Base-by-base conservation (phyloP, 139 green algal genomes). In the Limnomonas spitsbergensis region DNA sequence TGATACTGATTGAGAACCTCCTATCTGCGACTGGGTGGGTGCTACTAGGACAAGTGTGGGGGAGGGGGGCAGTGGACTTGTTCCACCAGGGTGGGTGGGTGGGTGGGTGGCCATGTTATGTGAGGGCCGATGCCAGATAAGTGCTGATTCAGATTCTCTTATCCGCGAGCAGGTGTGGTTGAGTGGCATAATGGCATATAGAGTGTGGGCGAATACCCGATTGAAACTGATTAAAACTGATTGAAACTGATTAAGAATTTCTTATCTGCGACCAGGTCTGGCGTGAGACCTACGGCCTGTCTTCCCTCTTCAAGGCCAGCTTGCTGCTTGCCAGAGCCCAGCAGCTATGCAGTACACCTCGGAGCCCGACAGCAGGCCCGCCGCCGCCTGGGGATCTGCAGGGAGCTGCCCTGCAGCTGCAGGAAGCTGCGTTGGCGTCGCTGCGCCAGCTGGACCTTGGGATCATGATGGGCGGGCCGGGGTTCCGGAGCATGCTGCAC, bases 391-490 rank as follows among this genome's bases (percentile, higher is more conserved):
- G 20, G 47, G 47, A 61, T 61, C 14, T 61, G 14, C 47, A 61
- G 47, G 14, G 14, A 61, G 47, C 47, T 29, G 14, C 47, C 47
- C 14, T 61, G 14, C 14, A 61, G 20, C 14, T 14, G 47, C 47
- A 61, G 47, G 9, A 80, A 67, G 29, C 53, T 86, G 54, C 79
- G 40, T 3, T 38, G 34, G 75, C 53, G 61, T 34, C 83, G 2
- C 39, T 94, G 69, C 78, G 82, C 3, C 70, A 90, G 66, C 77
- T 97, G 38, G 93, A 97, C 72, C 77, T 96, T 53, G 93, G 83
- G 1, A 85, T 88, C 1, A 90, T 97, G 74, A 94, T 97, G 92
- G 93, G 93, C 0, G 93, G 93, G 0, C 40, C 76, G 24, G 27
- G 81, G 40, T 92, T 94, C 56, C 78, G 85, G 36, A 39, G 32